Percentiles rank a stretch among this genome's conserved stretches.
Evolutionary conservation across 352 stramenopile species (phyloP).

Genomic region (Phytophthora palmivora): DNA sequence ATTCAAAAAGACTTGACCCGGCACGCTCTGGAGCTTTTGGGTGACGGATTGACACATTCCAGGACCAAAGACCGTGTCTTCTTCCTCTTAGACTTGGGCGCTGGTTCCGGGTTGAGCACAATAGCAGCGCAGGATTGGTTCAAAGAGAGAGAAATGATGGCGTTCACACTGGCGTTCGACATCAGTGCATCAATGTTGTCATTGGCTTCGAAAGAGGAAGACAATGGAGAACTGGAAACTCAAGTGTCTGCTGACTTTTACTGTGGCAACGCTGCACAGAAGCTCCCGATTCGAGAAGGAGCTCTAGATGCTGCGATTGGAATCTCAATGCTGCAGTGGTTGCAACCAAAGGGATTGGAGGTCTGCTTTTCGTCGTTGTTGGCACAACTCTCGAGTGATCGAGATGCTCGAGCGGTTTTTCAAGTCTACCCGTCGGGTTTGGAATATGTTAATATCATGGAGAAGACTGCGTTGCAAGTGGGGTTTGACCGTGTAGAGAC

Average conservation of each 20-base stretch:
- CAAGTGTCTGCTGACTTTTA: slow-evolving; percentile 54
- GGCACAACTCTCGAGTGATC: slow-evolving; percentile 30
- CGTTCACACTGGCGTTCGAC: slow-evolving; percentile 71
- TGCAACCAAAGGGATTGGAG: slow-evolving; percentile 61
- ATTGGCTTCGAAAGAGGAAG: slow-evolving; percentile 27
- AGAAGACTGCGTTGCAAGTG: slow-evolving; percentile 46
- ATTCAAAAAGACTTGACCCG: slow-evolving; percentile 78
- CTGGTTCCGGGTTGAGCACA: slow-evolving; percentile 76
- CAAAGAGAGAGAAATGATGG: slow-evolving; percentile 31
- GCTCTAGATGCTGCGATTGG: slow-evolving; percentile 63
- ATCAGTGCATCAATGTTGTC: slow-evolving; percentile 83
- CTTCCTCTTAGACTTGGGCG: slow-evolving; percentile 73
- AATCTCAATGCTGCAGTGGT: slow-evolving; percentile 88
- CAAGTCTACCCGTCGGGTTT: slow-evolving; percentile 71
- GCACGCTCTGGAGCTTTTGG: slow-evolving; percentile 67
- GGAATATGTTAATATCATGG: slow-evolving; percentile 69
- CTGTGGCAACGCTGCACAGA: slow-evolving; percentile 71
- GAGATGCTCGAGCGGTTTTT: slow-evolving; percentile 51
- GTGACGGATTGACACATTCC: slow-evolving; percentile 25
- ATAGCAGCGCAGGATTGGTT: slow-evolving; percentile 61
- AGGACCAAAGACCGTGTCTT: slow-evolving; percentile 22
- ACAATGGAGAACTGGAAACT: slow-evolving; percentile 2
- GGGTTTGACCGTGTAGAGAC: slow-evolving; percentile 63
- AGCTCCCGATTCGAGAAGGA: slow-evolving; percentile 54
- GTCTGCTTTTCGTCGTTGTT: slow-evolving; percentile 68